Evolutionary conservation across 2,329 filamentous ascomycete species (phyloP), one percentile per base, ranked within the genome.

Genomic region (Blastomyces percursus): DNA sequence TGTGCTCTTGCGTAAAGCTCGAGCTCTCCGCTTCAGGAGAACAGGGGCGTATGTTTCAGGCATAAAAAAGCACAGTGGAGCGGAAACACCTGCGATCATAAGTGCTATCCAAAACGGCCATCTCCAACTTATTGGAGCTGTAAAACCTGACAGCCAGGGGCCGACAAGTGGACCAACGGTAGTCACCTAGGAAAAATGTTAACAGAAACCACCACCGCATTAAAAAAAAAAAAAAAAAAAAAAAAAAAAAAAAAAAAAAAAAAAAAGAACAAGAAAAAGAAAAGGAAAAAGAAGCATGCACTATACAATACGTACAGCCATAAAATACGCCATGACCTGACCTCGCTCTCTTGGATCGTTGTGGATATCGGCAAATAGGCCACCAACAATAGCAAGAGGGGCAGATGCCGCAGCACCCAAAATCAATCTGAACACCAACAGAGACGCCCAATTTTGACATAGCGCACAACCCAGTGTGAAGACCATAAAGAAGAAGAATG

Each of bases 11-110:
- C 66, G 64, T 30, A 67, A 30, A 24, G 61, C 61, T 38, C 61
- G 59, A 30, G 65, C 84, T 79, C 1, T 84, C 81, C 1, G 86
- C 82, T 77, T 75, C 27, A 86, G 76, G 32, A 87, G 77, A 4
- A 86, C 75, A 0, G 85, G 85, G 2, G 75, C 81, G 68, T 81
- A 86, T 1, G 84, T 86, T 71, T 88, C 85, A 9, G 84, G 87
- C 64, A 90, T 79, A 63, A 86, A 78, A n/a, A 84, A 61, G 12
- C 89, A 72, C 72, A 1, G 73, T 1, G 85, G 74, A 70, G 86
- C 78, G 1, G 86, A 86, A 3, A 70, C 67, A 0, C 71, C 77
- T 0, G 87, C 87, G 63, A 89, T 79, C 40, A 91, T 88, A 5
- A 90, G 79, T 14, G 78, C 86, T 42, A 91, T 81, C 86, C 78